Evolutionary conservation across 441 rosid genomes (phyloP).

Genomic region (Euphorbia schlechtendalii): DNA sequence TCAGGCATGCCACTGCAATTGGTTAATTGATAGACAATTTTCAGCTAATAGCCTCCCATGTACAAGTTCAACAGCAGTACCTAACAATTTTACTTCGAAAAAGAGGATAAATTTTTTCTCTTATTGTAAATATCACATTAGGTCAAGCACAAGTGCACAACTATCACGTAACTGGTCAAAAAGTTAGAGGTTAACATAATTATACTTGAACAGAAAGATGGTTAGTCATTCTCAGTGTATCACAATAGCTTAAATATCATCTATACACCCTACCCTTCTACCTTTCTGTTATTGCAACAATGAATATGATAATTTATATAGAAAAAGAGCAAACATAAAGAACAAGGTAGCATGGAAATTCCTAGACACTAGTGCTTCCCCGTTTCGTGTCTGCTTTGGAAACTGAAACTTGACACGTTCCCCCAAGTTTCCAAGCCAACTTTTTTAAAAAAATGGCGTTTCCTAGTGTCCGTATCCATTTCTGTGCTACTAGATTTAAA

Average conservation of each 20-base stretch:
- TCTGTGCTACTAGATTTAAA: too few species aligned
- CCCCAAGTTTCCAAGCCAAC: too few species aligned
- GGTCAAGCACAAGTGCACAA: constrained; percentile 2
- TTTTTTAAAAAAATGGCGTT: too few species aligned
- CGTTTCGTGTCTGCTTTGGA: too few species aligned
- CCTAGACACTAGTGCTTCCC: too few species aligned
- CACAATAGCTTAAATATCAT: neutral
- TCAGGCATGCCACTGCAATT: constrained; percentile 96
- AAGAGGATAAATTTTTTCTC: neutral
- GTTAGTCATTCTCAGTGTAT: neutral
- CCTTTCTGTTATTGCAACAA: neutral
- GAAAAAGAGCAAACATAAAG: neutral
- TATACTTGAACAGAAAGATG: neutral
- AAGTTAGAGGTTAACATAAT: neutral
- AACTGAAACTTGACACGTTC: too few species aligned
- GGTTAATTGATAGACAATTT: constrained; percentile 2
- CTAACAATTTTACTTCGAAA: neutral
- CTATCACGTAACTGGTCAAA: neutral
- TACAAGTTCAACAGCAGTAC: neutral
- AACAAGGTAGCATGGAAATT: too few species aligned
- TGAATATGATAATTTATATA: neutral
- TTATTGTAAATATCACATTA: neutral
- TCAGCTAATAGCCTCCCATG: constrained; percentile 2
- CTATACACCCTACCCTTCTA: neutral
- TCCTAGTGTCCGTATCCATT: too few species aligned